These are phyloP conservation scores for Chamaecyparis obtusa DNA, from an alignment of 75 land plant species.

Conservation along the genomic window DNA sequence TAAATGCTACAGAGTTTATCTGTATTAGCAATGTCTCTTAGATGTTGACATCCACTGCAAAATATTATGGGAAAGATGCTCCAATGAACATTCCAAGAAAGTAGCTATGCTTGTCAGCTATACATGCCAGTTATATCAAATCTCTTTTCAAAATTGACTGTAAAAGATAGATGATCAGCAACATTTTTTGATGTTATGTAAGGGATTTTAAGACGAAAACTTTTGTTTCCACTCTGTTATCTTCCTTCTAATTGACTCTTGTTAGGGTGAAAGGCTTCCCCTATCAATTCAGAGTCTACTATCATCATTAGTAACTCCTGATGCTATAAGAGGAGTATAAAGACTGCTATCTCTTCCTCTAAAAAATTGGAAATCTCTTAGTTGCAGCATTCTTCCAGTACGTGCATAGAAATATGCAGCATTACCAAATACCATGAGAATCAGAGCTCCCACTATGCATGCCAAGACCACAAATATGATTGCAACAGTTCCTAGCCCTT, in stretches of 20 bases:
- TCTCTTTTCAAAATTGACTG: background rate
- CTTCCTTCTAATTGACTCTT: conserved; percentile 7
- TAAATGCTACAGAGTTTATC: background rate
- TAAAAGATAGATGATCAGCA: background rate
- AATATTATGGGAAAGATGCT: background rate
- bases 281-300: background rate
- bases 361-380: background rate
- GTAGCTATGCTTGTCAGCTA: background rate
- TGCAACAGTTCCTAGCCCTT: conserved; percentile 7
- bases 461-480: conserved; percentile 4
- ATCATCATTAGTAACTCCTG: background rate
- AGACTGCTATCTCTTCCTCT: background rate
- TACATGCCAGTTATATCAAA: background rate
- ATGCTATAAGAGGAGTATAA: background rate
- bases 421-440: background rate
- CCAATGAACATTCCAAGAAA: background rate
- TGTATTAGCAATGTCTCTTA: background rate
- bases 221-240: background rate
- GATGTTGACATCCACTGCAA: background rate
- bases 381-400: background rate
- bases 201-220: background rate
- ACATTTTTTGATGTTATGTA: background rate
- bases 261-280: background rate
- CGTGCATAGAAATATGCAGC: conserved; percentile 4
- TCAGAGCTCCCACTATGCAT: conserved; percentile 6